Evolutionary conservation across 2,329 filamentous ascomycete species (phyloP).

Genomic region (Sporothrix protearum): DNA sequence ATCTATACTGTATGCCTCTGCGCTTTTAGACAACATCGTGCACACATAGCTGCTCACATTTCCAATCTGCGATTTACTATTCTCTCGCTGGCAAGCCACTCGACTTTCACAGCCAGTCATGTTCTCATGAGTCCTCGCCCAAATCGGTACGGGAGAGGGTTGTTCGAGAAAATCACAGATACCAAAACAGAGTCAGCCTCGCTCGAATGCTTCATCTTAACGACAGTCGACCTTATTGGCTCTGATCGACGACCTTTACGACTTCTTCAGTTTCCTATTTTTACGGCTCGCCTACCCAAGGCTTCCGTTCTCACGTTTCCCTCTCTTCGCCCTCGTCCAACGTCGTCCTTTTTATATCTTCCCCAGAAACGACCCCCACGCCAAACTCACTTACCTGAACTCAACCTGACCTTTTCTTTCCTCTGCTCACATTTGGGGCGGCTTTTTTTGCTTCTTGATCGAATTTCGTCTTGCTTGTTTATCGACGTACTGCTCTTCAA

Average conservation of each 20-base stretch:
- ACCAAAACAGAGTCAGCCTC: background rate
- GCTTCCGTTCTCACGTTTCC: background rate
- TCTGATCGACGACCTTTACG: constrained; percentile 6
- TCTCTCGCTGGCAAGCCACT: constrained; percentile 22
- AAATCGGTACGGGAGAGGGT: constrained; percentile 36
- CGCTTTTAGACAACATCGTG: background rate
- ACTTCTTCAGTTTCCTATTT: background rate
- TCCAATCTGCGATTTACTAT: constrained; percentile 23
- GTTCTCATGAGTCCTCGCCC: constrained; percentile 34
- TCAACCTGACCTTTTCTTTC: background rate
- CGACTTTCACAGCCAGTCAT: constrained; percentile 32
- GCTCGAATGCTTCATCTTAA: background rate
- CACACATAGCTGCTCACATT: background rate
- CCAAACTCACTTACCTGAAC: background rate
- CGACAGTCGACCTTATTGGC: background rate
- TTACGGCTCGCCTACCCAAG: background rate
- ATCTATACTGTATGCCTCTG: background rate
- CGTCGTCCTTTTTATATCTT: background rate
- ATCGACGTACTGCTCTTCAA: background rate
- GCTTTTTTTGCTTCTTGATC: background rate
- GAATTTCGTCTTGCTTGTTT: background rate
- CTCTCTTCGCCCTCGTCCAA: background rate
- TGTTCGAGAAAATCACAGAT: constrained; percentile 24
- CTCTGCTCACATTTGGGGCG: background rate
- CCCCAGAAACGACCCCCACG: background rate